These are phyloP conservation scores for Stipa capillata DNA, from an alignment of 176 grass and related monocot genomes.

Conservation along the genomic window DNA sequence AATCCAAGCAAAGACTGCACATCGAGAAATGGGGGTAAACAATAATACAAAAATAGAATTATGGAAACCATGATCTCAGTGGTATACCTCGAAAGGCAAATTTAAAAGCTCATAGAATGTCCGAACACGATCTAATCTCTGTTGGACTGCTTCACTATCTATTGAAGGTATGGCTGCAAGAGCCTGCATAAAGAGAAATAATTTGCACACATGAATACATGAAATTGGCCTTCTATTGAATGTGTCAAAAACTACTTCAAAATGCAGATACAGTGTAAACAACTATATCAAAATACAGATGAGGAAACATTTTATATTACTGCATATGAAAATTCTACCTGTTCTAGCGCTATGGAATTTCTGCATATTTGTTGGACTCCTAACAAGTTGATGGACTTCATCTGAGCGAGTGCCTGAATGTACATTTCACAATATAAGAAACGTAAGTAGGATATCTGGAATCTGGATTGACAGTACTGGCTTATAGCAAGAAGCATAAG, in stretches of 20 bases:
- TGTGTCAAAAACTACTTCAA: neutral
- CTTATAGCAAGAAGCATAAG: constrained; percentile 5
- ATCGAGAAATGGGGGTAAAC: constrained; percentile 17
- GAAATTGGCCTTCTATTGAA: neutral
- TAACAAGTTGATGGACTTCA: constrained; percentile 94
- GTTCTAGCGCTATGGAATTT: constrained; percentile 91
- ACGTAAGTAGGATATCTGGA: constrained; percentile 24
- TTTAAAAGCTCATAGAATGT: constrained; percentile 85
- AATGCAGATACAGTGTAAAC: neutral
- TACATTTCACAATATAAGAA: constrained; percentile 19
- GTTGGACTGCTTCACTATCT: constrained; percentile 77
- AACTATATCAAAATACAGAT: neutral
- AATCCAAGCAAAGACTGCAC: constrained; percentile 80
- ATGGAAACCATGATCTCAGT: neutral
- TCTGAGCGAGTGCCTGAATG: constrained; percentile 72
- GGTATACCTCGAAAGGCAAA: constrained; percentile 72
- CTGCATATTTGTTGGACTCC: constrained; percentile 99
- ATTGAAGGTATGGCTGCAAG: constrained; percentile 85
- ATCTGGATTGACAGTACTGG: neutral
- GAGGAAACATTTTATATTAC: neutral
- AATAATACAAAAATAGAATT: neutral
- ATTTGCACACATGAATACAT: neutral
- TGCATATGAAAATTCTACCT: constrained; percentile 36
- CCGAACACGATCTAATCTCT: constrained; percentile 79
- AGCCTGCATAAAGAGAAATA: constrained; percentile 48